Conservation (phyloP, 352 stramenopile species). For the Aphanomyces astaci region DNA sequence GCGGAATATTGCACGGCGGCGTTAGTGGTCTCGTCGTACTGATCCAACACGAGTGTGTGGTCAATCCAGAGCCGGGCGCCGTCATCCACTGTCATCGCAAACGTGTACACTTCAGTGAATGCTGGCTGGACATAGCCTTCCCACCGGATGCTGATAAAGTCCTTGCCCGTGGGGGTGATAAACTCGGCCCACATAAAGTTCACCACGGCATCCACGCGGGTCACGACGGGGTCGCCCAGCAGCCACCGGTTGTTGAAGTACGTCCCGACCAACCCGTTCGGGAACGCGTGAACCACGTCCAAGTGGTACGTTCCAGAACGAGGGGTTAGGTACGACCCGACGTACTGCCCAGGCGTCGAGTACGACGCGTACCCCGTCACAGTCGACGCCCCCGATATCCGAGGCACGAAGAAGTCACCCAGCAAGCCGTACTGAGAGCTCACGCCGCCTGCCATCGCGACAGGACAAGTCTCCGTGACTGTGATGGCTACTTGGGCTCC, state of each 20-base stretch:
- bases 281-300: slow-evolving; percentile 61
- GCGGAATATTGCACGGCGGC: slow-evolving; percentile 3
- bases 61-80: slow-evolving; percentile 84
- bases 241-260: slow-evolving; percentile 97
- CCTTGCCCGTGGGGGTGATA: slow-evolving; percentile 85
- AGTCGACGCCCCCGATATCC: slow-evolving; percentile 42
- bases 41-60: slow-evolving; percentile 72
- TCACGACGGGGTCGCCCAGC: slow-evolving; percentile 71
- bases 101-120: slow-evolving; percentile 85
- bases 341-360: slow-evolving; percentile 63
- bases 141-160: slow-evolving; percentile 94
- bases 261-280: slow-evolving; percentile 76
- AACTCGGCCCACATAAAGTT: slow-evolving; percentile 89
- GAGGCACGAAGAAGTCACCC: slow-evolving; percentile 60
- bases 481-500: slow-evolving; percentile 36
- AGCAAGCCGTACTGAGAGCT: slow-evolving; percentile 40
- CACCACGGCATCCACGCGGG: slow-evolving; percentile 80
- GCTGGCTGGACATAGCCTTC: slow-evolving; percentile 86
- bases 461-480: slow-evolving; percentile 41
- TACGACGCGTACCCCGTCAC: slow-evolving; percentile 62
- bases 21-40: slow-evolving; percentile 52
- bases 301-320: slow-evolving; percentile 80
- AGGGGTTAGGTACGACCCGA: slow-evolving; percentile 84
- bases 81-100: slow-evolving; percentile 86
- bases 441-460: slow-evolving; percentile 31